These are phyloP conservation scores for Hemisphaericaspora subhashii DNA, from an alignment of 1,139 yeast genomes.

Conservation along the genomic window DNA sequence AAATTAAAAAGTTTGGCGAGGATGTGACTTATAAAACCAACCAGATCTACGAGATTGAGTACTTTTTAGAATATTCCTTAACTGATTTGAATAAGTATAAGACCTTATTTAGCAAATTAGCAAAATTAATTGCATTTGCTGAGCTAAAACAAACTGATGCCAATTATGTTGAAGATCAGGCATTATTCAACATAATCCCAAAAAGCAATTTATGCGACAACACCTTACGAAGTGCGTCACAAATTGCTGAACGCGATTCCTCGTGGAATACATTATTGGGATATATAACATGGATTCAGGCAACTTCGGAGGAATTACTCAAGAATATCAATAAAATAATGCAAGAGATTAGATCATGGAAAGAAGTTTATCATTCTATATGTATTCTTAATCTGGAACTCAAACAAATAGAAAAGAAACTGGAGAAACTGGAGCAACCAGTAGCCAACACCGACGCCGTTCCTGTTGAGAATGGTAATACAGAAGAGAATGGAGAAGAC, in stretches of 20 bases:
- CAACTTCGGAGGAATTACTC: constrained; percentile 31
- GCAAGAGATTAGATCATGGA: constrained; percentile 51
- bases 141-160: constrained; percentile 48
- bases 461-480: neutral
- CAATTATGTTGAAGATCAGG: constrained; percentile 22
- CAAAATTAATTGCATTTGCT: constrained; percentile 44
- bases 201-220: constrained; percentile 13
- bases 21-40: constrained; percentile 24
- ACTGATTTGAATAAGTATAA: constrained; percentile 45
- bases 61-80: constrained; percentile 54
- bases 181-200: constrained; percentile 17
- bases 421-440: no score
- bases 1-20: constrained; percentile 18
- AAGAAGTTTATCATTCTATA: constrained; percentile 37
- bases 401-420: constrained; percentile 14
- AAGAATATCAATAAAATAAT: constrained; percentile 39
- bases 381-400: constrained; percentile 32
- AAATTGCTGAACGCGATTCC: constrained; percentile 14
- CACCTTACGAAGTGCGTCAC: constrained; percentile 4
- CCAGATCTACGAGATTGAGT: constrained; percentile 51
- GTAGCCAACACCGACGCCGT: constrained; percentile 1
- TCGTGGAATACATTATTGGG: constrained; percentile 20
- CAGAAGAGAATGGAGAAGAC: neutral
- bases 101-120: constrained; percentile 32
- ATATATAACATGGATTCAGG: constrained; percentile 32